phyloP scores from a whole-genome alignment of 140 eudicot genomes.

The Stevia rebaudiana region DNA sequence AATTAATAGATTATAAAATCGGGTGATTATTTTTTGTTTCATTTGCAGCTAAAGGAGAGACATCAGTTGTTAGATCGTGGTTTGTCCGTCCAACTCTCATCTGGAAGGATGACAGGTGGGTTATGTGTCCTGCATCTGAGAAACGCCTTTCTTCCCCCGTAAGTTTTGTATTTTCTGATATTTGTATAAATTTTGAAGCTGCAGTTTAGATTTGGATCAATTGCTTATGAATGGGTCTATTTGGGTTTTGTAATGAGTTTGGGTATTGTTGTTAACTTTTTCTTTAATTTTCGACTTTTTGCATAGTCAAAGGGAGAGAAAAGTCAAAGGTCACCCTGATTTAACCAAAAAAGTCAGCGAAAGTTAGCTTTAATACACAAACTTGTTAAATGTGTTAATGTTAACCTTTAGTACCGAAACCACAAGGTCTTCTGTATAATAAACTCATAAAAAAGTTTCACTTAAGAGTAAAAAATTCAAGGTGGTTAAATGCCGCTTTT shows the following conservation, averaged over 20 bases:
- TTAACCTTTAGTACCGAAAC: too few species aligned
- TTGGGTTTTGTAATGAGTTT: too few species aligned
- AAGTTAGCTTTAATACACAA: too few species aligned
- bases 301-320: too few species aligned
- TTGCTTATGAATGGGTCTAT: background rate
- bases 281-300: too few species aligned
- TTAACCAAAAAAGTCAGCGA: too few species aligned
- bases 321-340: too few species aligned
- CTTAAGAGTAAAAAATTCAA: background rate
- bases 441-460: background rate
- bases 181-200: background rate
- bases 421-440: too few species aligned
- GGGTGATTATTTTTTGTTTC: background rate
- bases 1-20: background rate
- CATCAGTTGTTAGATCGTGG: slow-evolving; percentile 43
- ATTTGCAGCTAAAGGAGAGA: slow-evolving; percentile 47
- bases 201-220: background rate
- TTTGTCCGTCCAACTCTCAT: slow-evolving; percentile 46
- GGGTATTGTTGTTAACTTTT: background rate
- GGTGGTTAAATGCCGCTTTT: background rate
- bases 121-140: slow-evolving; percentile 35
- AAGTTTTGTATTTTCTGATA: slow-evolving; percentile 7
- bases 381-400: too few species aligned
- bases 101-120: slow-evolving; percentile 61
- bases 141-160: slow-evolving; percentile 41